These are phyloP conservation scores for Citrus medica DNA, from an alignment of 345 rosid genomes.

Conservation along the genomic window DNA sequence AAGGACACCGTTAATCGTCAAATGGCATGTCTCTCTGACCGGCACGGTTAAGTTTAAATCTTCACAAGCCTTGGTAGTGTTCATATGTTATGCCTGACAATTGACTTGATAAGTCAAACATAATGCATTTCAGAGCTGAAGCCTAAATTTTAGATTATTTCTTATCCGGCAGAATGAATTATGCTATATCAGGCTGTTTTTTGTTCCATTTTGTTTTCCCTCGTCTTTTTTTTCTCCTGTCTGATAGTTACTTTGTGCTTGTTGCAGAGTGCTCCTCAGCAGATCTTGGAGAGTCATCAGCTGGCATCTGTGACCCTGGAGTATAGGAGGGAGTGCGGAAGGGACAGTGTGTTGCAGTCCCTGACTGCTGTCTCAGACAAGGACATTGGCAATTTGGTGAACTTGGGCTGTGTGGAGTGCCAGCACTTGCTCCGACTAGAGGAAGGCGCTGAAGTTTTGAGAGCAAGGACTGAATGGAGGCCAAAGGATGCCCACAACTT, in stretches of 20 bases:
- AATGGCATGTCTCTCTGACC: background rate
- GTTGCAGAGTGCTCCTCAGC: slow-evolving; percentile 82
- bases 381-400: slow-evolving; percentile 36
- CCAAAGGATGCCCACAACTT: slow-evolving; percentile 44
- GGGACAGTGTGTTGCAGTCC: slow-evolving; percentile 89
- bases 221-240: background rate
- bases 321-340: slow-evolving; percentile 95
- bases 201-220: background rate
- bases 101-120: background rate
- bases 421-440: slow-evolving; percentile 88
- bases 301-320: slow-evolving; percentile 79
- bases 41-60: background rate
- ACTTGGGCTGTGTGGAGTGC: slow-evolving; percentile 57
- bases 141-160: background rate
- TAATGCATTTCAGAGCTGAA: background rate
- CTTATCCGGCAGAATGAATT: background rate
- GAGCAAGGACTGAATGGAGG: slow-evolving; percentile 92
- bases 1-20: background rate
- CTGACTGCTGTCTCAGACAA: slow-evolving; percentile 61
- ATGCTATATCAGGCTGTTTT: background rate
- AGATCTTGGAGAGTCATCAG: slow-evolving; percentile 79
- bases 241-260: background rate
- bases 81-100: background rate
- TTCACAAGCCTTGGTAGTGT: background rate
- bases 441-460: slow-evolving; percentile 86